Percentiles rank a stretch among this genome's conserved stretches.
phyloP scores from a whole-genome alignment of 352 stramenopile species.

The Pythium pectinolyticum region DNA sequence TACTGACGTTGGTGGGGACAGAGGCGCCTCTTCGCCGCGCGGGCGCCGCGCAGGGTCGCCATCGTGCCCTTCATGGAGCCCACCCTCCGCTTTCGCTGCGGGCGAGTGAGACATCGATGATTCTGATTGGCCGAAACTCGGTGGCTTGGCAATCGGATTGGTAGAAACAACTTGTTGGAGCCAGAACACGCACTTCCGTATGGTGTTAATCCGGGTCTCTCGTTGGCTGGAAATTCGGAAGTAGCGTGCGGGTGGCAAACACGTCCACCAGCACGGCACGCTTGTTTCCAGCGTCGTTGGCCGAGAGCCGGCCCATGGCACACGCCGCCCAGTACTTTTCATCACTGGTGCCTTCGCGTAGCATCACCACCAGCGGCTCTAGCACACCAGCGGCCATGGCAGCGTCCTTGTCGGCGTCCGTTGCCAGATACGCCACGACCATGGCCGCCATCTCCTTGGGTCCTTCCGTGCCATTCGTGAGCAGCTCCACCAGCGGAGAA shows the following conservation, averaged over 20 bases:
- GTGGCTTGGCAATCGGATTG: neutral
- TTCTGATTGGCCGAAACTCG: neutral
- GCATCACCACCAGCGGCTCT: neutral
- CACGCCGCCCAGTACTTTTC: neutral
- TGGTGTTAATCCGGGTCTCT: neutral
- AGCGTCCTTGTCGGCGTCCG: neutral
- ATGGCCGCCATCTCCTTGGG: neutral
- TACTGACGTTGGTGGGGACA: neutral
- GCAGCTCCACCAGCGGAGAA: neutral
- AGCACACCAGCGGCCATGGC: neutral
- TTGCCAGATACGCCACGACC: neutral
- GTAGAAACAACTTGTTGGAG: neutral
- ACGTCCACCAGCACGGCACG: neutral
- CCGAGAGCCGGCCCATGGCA: neutral
- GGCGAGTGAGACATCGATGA: neutral
- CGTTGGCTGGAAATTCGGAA: constrained; percentile 1
- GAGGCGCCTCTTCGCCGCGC: neutral
- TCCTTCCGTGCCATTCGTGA: neutral
- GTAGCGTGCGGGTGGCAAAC: no score
- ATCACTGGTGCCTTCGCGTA: neutral
- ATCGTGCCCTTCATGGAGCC: neutral
- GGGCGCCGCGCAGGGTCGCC: neutral
- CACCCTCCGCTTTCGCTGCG: neutral
- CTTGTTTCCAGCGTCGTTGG: neutral
- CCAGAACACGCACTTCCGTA: neutral